A percentile compares a stretch with the other conserved stretches of the same genome.
These are phyloP conservation scores for Diophrys sp. DNA, from an alignment of 73 alveolate genomes.

Conservation along the genomic window DNA sequence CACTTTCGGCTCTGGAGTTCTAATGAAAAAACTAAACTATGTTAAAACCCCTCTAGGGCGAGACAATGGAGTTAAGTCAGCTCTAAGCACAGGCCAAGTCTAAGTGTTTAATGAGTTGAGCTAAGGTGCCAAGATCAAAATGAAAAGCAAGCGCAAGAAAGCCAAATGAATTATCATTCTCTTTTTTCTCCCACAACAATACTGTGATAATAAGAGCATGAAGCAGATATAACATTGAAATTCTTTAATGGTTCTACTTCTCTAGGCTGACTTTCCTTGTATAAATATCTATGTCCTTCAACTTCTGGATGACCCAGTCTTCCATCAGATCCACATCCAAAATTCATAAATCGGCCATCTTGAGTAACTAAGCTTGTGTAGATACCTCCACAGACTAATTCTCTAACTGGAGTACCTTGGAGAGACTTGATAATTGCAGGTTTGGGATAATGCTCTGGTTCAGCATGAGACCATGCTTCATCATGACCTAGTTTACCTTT, in stretches of 20 bases:
- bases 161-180: background rate
- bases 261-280: slow-evolving; percentile 71
- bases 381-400: slow-evolving; percentile 65
- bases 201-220: slow-evolving; percentile 9
- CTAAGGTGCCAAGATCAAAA: no score
- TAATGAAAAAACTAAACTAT: no score
- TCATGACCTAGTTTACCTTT: slow-evolving; percentile 73
- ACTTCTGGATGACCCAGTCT: slow-evolving; percentile 77
- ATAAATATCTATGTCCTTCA: slow-evolving; percentile 60
- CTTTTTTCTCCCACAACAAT: background rate
- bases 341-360: slow-evolving; percentile 52
- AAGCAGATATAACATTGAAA: slow-evolving; percentile 4
- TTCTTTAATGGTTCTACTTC: slow-evolving; percentile 19
- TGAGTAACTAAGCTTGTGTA: slow-evolving; percentile 43
- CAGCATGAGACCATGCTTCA: slow-evolving; percentile 53
- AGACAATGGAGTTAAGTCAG: no score
- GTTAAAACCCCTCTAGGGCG: no score
- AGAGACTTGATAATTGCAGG: slow-evolving; percentile 21
- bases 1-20: no score
- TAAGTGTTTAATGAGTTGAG: no score
- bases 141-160: no score
- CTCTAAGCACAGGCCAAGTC: no score
- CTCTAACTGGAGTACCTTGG: slow-evolving; percentile 21
- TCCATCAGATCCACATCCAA: slow-evolving; percentile 89
- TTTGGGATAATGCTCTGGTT: slow-evolving; percentile 25